These are phyloP conservation scores for Aspergillus japonicus DNA, from an alignment of 2,329 filamentous ascomycete species.

Conservation along the genomic window DNA sequence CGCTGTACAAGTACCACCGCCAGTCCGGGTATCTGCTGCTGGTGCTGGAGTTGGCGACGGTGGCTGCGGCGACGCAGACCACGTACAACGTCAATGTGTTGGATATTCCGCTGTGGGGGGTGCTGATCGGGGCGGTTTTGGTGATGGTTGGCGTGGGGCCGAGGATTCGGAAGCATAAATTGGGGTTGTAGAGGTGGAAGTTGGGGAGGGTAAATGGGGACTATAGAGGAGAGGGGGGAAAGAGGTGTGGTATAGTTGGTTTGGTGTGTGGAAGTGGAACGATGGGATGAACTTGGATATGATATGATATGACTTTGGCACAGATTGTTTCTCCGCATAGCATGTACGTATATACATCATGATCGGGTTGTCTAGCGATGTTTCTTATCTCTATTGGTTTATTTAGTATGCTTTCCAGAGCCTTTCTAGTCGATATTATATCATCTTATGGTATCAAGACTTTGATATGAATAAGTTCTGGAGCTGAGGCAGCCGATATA, in stretches of 20 bases:
- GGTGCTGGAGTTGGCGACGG: constrained; percentile 68
- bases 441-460: constrained; percentile 27
- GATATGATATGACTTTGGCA: background rate
- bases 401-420: too few species aligned
- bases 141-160: constrained; percentile 71
- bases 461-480: too few species aligned
- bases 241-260: background rate
- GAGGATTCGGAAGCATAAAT: constrained; percentile 77
- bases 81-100: constrained; percentile 68
- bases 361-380: too few species aligned
- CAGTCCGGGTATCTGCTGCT: constrained; percentile 72
- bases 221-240: background rate
- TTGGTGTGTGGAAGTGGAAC: too few species aligned
- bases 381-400: too few species aligned
- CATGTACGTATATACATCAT: background rate
- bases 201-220: too few species aligned
- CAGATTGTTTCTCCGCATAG: background rate
- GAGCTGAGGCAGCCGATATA: background rate
- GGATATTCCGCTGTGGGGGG: constrained; percentile 73
- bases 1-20: constrained; percentile 87
- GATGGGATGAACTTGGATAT: too few species aligned
- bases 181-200: constrained; percentile 50
- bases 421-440: too few species aligned
- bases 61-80: constrained; percentile 73
- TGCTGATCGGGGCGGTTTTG: constrained; percentile 64